Evolutionary conservation across 1,284 basidiomycete species (phyloP).

Genomic region (Tylopilus orsonianus): DNA sequence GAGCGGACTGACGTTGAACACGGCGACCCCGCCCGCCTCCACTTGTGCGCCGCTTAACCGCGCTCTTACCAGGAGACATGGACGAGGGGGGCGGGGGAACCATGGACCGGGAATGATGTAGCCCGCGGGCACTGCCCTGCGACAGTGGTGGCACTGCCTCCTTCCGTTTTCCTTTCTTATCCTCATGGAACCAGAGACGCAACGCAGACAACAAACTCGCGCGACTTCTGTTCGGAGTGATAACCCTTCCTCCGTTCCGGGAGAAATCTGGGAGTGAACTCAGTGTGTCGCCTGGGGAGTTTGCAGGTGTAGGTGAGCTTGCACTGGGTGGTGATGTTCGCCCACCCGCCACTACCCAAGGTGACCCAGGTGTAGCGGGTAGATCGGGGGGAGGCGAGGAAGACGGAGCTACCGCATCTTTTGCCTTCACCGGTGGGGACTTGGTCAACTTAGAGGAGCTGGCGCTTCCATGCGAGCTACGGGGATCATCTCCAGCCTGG

Average conservation of each 20-base stretch:
- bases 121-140: constrained; percentile 29
- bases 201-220: constrained; percentile 73
- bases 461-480: constrained; percentile 59
- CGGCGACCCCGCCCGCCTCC: constrained; percentile 50
- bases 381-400: constrained; percentile 49
- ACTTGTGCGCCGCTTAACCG: constrained; percentile 49
- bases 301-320: constrained; percentile 47
- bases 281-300: constrained; percentile 53
- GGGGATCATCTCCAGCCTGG: constrained; percentile 54
- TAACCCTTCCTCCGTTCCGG: constrained; percentile 35
- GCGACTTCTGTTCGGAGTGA: constrained; percentile 49
- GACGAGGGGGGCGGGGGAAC: constrained; percentile 12
- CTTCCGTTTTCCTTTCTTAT: constrained; percentile 74
- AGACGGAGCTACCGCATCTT: constrained; percentile 43
- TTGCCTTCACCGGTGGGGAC: constrained; percentile 60
- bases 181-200: constrained; percentile 79
- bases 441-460: constrained; percentile 61
- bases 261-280: constrained; percentile 57
- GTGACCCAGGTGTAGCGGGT: constrained; percentile 53
- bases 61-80: constrained; percentile 35
- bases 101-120: constrained; percentile 30
- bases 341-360: constrained; percentile 65
- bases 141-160: constrained; percentile 35
- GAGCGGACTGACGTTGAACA: constrained; percentile 61
- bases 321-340: constrained; percentile 39